Evolutionary conservation across 345 rosid genomes (phyloP), one percentile per base, ranked within the genome.

Genomic region (Salix dunnii): DNA sequence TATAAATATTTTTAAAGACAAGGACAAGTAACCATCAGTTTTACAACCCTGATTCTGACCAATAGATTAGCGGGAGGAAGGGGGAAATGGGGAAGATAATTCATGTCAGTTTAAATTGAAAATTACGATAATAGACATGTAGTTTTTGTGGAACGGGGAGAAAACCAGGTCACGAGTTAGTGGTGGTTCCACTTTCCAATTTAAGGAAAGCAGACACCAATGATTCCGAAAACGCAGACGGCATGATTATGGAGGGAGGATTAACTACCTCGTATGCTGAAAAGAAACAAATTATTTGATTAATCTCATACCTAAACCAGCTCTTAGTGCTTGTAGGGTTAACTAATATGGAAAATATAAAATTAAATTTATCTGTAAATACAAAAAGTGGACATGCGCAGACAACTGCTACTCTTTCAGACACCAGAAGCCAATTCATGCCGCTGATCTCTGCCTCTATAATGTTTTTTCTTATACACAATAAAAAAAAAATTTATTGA

Each of bases 171-270:
- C 38, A 17, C 30, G 68, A 58, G 63, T 4, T 58, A 31, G 27
- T 21, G 42, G 21, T 42, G 14, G 10, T 1, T 40, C 14, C 14
- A 40, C 13, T 40, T 42, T 27, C 3, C 60, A 8, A 6, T 2
- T 43, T 5, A 3, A 42, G 48, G n/a, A 74, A 35, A 11, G 38
- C 33, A 25, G 74, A 76, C 76, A 70, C 64, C n/a, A 73, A 76
- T 76, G 76, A 73, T 83, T 78, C 61, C 73, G 23, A 70, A 9
- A 79, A 70, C 65, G 71, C 48, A 36, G 72, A 25, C 27, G 81
- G 17, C 49, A 77, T 70, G 68, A 73, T 66, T 43, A 9, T 10
- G 28, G 63, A 23, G 27, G 14, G 63, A 58, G 63, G 63, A 9
- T 58, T 1, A 51, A 31, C 68, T 55, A 76, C 66, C 69, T 60